These are phyloP conservation scores for Phoenix roebelenii DNA, from an alignment of 176 grass and related monocot species.

Conservation along the genomic window DNA sequence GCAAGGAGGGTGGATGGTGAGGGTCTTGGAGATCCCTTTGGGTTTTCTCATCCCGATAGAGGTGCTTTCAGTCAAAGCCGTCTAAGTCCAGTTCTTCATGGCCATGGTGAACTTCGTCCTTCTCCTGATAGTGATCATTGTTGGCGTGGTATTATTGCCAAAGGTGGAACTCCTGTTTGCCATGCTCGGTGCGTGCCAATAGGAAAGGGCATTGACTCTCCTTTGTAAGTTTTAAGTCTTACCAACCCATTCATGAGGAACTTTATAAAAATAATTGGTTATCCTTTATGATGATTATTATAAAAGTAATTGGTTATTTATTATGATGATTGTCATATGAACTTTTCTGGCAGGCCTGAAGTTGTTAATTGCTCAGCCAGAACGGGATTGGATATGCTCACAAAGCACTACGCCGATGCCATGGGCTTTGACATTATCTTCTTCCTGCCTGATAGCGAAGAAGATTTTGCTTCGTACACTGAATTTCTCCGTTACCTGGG, in stretches of 20 bases:
- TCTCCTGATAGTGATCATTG: conserved; percentile 39
- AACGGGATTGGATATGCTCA: conserved; percentile 79
- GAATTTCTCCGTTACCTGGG: conserved; percentile 78
- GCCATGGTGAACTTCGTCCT: conserved; percentile 26
- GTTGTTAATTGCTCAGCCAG: conserved; percentile 76
- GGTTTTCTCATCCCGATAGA: conserved; percentile 28
- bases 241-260: too few relatives aligned
- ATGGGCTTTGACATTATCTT: conserved; percentile 67
- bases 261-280: too few relatives aligned
- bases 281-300: neutral
- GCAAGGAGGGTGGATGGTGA: conserved; percentile 23
- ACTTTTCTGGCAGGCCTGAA: conserved; percentile 40
- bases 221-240: conserved; percentile 42
- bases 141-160: conserved; percentile 72
- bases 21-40: conserved; percentile 7
- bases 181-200: conserved; percentile 79
- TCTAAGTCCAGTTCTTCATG: conserved; percentile 44
- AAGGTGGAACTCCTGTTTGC: conserved; percentile 83
- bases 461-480: conserved; percentile 87
- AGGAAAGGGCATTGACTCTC: conserved; percentile 48
- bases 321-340: neutral
- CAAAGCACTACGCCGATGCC: conserved; percentile 63
- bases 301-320: too few relatives aligned
- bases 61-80: conserved; percentile 28
- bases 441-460: conserved; percentile 87